phyloP scores from a whole-genome alignment of 148 eudicot genomes.

The Tetragonia tetragonoides region DNA sequence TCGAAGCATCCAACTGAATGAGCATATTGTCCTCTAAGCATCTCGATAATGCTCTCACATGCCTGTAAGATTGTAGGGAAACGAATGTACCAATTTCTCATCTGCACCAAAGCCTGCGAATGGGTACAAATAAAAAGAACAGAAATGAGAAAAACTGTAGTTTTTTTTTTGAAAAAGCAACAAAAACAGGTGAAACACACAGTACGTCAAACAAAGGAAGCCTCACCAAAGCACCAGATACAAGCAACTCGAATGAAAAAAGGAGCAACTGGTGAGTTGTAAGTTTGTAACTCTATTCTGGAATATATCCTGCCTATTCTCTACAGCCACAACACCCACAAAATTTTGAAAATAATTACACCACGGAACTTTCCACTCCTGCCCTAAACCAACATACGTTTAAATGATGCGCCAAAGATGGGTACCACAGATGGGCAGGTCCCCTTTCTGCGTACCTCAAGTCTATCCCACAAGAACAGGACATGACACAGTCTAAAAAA shows the following conservation, averaged over 20 bases:
- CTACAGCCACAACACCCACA: not conserved
- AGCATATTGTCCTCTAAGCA: slow-evolving; percentile 98
- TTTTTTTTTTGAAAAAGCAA: not conserved
- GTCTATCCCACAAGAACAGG: not conserved
- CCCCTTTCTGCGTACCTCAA: not conserved
- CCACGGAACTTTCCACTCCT: not conserved
- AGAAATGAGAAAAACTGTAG: not conserved
- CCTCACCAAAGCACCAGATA: too few species aligned
- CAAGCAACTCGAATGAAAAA: not conserved
- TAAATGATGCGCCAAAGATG: too few species aligned
- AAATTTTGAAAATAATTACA: not conserved
- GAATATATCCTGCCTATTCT: not conserved
- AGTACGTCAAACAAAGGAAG: too few species aligned
- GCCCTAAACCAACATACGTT: not conserved
- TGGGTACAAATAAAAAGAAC: slow-evolving; percentile 7
- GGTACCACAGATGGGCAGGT: not conserved
- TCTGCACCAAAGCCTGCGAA: slow-evolving; percentile 84
- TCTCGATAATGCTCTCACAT: slow-evolving; percentile 88
- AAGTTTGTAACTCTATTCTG: not conserved
- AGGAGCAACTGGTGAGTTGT: not conserved
- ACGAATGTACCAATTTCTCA: slow-evolving; percentile 81
- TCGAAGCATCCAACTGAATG: slow-evolving; percentile 77
- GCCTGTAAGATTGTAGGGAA: slow-evolving; percentile 95
- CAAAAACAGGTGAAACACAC: not conserved
- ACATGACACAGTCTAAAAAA: not conserved